Evolutionary conservation across 2,329 filamentous ascomycete species (phyloP).

Genomic region (Diaporthe eres): DNA sequence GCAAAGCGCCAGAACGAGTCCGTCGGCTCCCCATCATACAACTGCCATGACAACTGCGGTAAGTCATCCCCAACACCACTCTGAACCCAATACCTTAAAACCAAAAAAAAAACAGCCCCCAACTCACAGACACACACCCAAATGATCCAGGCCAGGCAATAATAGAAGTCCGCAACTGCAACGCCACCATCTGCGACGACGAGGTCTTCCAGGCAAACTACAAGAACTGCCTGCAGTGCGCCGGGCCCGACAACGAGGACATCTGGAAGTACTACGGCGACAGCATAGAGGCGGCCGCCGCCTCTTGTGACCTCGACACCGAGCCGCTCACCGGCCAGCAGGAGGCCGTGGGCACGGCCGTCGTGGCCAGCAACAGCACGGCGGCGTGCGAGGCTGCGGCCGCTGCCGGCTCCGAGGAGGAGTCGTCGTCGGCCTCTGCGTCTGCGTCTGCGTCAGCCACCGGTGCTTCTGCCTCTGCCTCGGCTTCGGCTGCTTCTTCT

Average conservation of each 20-base stretch:
- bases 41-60: conserved; percentile 62
- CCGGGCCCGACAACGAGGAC: conserved; percentile 55
- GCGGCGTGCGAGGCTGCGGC: conserved; percentile 36
- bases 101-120: neutral
- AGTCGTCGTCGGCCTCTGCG: conserved; percentile 6
- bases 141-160: conserved; percentile 51
- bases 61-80: conserved; percentile 36
- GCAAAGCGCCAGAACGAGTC: conserved; percentile 50
- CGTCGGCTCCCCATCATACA: conserved; percentile 56
- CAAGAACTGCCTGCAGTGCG: conserved; percentile 56
- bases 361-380: conserved; percentile 34
- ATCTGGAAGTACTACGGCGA: conserved; percentile 59
- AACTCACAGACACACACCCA: neutral
- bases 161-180: conserved; percentile 48
- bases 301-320: conserved; percentile 48
- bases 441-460: neutral
- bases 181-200: conserved; percentile 52
- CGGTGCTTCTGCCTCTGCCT: neutral
- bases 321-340: conserved; percentile 44
- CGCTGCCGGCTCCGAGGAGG: neutral
- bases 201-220: conserved; percentile 56
- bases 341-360: conserved; percentile 42
- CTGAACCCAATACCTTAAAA: neutral
- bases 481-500: neutral
- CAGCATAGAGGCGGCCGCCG: conserved; percentile 49